These are phyloP conservation scores for Ustilago sp. DNA, from an alignment of 1,284 basidiomycete species.

Conservation along the genomic window DNA sequence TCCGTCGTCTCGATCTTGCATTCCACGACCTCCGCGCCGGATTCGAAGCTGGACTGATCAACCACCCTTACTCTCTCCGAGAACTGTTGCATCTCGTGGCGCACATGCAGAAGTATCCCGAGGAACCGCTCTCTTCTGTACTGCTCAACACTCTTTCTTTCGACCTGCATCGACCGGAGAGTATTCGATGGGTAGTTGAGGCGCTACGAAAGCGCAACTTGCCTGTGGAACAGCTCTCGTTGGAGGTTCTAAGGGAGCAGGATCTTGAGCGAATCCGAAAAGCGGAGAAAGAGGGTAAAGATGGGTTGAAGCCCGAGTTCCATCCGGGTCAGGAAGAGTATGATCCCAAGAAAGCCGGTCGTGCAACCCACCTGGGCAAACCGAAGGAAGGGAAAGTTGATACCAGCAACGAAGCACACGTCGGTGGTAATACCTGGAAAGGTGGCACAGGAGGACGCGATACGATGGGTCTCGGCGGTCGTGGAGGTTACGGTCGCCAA, in stretches of 20 bases:
- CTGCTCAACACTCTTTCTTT: constrained; percentile 70
- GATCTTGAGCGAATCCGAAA: constrained; percentile 36
- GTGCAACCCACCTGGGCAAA: constrained; percentile 57
- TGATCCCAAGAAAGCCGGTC: constrained; percentile 51
- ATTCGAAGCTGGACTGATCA: constrained; percentile 66
- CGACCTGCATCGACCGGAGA: constrained; percentile 69
- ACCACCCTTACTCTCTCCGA: constrained; percentile 69
- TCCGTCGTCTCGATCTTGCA: constrained; percentile 66
- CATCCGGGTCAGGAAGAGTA: constrained; percentile 49
- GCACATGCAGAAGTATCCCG: constrained; percentile 68
- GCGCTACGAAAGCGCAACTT: constrained; percentile 64
- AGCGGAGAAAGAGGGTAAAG: constrained; percentile 29
- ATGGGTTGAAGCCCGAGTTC: constrained; percentile 57
- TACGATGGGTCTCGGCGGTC: constrained; percentile 69
- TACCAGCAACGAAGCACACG: constrained; percentile 65
- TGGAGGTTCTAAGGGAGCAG: constrained; percentile 57
- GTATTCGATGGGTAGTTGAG: constrained; percentile 66
- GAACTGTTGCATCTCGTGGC: constrained; percentile 70
- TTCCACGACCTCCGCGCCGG: constrained; percentile 69
- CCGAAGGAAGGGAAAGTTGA: constrained; percentile 70
- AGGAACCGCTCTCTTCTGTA: constrained; percentile 66
- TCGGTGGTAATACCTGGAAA: constrained; percentile 70
- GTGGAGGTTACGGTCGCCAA: constrained; percentile 64
- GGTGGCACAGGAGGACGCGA: constrained; percentile 70
- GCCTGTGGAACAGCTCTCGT: constrained; percentile 55